A percentile compares a stretch with the other conserved stretches of the same genome.
phyloP scores from a whole-genome alignment of 768 basidiomycete genomes.

The Tricholoma bakamatsutake region DNA sequence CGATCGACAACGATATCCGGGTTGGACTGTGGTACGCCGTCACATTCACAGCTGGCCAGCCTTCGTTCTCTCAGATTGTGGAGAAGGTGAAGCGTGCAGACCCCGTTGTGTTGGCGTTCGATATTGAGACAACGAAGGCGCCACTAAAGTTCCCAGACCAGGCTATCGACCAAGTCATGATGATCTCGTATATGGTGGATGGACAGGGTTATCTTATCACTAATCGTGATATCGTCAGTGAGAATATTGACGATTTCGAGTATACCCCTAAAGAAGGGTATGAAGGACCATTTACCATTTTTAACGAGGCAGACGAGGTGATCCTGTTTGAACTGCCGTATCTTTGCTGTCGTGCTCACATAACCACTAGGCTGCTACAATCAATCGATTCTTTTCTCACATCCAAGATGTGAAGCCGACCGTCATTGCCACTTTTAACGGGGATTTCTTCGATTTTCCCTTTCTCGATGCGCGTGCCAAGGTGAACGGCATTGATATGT shows the following conservation, averaged over 20 bases:
- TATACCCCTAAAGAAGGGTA: constrained; percentile 98
- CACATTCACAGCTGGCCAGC: constrained; percentile 75
- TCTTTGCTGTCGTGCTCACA: constrained; percentile 1
- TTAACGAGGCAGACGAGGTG: constrained; percentile 93
- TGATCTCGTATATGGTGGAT: constrained; percentile 99
- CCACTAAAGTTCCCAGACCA: constrained; percentile 99
- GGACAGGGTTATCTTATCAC: constrained; percentile 97
- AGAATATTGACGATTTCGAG: constrained; percentile 98
- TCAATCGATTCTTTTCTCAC: constrained; percentile 88
- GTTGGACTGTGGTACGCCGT: constrained; percentile 98
- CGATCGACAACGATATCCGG: constrained; percentile 96
- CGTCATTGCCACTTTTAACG: constrained; percentile 97
- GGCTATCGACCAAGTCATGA: constrained; percentile 97
- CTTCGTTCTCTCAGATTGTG: constrained; percentile 59
- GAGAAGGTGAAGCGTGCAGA: constrained; percentile 97
- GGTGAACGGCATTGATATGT: constrained; percentile 94
- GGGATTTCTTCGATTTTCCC: constrained; percentile 99
- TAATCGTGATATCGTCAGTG: constrained; percentile 93
- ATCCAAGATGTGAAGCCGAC: constrained; percentile 93
- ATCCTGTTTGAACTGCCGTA: constrained; percentile 7
- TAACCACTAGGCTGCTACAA: constrained; percentile 60
- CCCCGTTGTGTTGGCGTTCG: constrained; percentile 97
- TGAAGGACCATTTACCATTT: constrained; percentile 92
- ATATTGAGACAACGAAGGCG: constrained; percentile 99
- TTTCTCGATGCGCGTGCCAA: constrained; percentile 86